These are phyloP conservation scores for Sclerotinia spermophila DNA, from an alignment of 2,329 filamentous ascomycete species.

Conservation along the genomic window DNA sequence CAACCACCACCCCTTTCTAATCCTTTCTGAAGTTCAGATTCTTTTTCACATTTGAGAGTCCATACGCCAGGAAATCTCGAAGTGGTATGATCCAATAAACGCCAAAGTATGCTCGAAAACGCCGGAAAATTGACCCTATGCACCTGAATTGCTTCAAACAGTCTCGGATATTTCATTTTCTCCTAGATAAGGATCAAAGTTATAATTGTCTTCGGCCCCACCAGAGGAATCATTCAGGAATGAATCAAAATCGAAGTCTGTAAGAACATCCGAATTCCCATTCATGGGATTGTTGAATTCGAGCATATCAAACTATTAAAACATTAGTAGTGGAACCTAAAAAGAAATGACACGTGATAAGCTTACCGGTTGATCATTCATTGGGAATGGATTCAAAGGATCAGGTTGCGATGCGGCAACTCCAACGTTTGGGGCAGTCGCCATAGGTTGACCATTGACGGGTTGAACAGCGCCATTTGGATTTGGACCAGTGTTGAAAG, in stretches of 20 bases:
- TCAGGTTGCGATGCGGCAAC: slow-evolving; percentile 48
- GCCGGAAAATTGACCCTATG: slow-evolving; percentile 30
- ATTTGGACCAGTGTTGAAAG: slow-evolving; percentile 43
- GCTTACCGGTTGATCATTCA: slow-evolving; percentile 36
- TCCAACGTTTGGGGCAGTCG: slow-evolving; percentile 42
- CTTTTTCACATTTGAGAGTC: slow-evolving; percentile 33
- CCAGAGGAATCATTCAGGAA: slow-evolving; percentile 53
- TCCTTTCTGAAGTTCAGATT: slow-evolving; percentile 18
- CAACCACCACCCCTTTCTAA: slow-evolving; percentile 15
- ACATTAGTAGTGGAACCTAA: neutral
- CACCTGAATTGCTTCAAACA: slow-evolving; percentile 41
- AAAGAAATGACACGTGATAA: neutral
- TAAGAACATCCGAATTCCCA: slow-evolving; percentile 53
- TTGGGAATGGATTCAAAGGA: slow-evolving; percentile 48
- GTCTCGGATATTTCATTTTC: slow-evolving; percentile 53
- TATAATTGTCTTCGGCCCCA: slow-evolving; percentile 50
- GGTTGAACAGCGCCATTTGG: slow-evolving; percentile 44
- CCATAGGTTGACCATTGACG: slow-evolving; percentile 39
- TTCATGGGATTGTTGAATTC: slow-evolving; percentile 54
- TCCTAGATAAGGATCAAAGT: slow-evolving; percentile 55
- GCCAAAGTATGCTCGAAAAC: slow-evolving; percentile 38
- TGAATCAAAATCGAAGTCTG: slow-evolving; percentile 66
- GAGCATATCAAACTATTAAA: slow-evolving; percentile 40
- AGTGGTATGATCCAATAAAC: slow-evolving; percentile 37
- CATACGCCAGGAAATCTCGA: slow-evolving; percentile 30